phyloP scores from a whole-genome alignment of 1,139 yeast species.

The Kodamaea plutei region DNA sequence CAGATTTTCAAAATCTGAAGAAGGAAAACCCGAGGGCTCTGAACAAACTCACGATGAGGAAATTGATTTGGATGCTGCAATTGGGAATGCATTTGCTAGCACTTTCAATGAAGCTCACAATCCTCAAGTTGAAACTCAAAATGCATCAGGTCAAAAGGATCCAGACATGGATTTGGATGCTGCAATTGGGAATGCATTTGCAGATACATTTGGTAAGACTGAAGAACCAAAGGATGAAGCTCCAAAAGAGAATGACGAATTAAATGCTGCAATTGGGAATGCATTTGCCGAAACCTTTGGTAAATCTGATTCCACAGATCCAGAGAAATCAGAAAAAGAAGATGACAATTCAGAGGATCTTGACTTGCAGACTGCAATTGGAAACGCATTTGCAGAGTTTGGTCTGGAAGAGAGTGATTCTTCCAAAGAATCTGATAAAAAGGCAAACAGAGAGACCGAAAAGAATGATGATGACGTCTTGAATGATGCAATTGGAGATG shows the following conservation, averaged over 20 bases:
- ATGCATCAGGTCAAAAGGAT: too few relatives aligned
- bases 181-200: constrained; percentile 13
- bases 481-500: constrained; percentile 13
- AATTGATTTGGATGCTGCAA: constrained; percentile 11
- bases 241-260: constrained; percentile 3
- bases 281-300: constrained; percentile 10
- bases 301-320: too few relatives aligned
- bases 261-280: constrained; percentile 13
- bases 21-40: background rate
- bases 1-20: constrained; percentile 2
- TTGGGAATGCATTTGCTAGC: constrained; percentile 12
- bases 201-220: constrained; percentile 6
- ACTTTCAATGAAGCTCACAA: constrained; percentile 3
- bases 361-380: constrained; percentile 12
- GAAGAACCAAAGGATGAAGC: background rate
- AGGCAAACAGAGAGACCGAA: background rate
- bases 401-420: too few relatives aligned
- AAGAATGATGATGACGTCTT: constrained; percentile 6
- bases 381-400: constrained; percentile 10
- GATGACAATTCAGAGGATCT: constrained; percentile 9
- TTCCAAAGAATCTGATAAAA: too few relatives aligned
- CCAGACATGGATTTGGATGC: constrained; percentile 7
- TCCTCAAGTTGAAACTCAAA: too few relatives aligned
- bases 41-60: constrained; percentile 7
- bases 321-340: background rate